Base-by-base conservation (phyloP, 805 yeast species). In the Spathaspora gorwiae region DNA sequence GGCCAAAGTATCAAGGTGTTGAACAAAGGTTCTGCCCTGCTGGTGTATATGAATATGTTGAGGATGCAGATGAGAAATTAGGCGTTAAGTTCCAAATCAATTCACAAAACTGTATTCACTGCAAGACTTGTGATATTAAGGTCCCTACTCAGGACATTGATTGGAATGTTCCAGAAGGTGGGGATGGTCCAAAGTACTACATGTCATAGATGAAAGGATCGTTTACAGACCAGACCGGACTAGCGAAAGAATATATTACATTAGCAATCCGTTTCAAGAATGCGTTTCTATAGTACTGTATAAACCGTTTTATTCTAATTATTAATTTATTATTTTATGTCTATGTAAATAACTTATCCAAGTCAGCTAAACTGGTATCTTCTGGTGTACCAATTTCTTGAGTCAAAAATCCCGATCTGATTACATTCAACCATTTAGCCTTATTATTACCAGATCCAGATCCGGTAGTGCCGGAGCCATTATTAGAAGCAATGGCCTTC, bases 111-210 rank as follows among this genome's bases (percentile, higher is more conserved):
- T 94, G 99, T 72, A 90, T 94, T 53, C 99, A 94, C 66, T 94
- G 99, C 72, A 94, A 94, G 68, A 92, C 98, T 1, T 92, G 99
- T 73, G 99, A 94, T 66, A 94, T 94, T 64, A 94, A 94, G 67
- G 95, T 85, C 8, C 99, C 99, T 7, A 76, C 88, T 0, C 97
- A 92, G 67, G 97, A 90, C 60, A 94, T 94, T 50, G 76, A 80
- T 60, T 94, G 99, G 99, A 79, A 83, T 10, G 96, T 89, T n/a
- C 99, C 99, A 7, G 98, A 94, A 71, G 98, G 99, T 49, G 97
- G 98, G 29, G 99, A 87, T 64, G 99, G 99, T 11, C 99, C 99
- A 46, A 94, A 94, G 65, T 94, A 94, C 64, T 83, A 84, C 63
- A 80, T 88, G 83, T 84, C 95, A 6, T 84, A 54, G 31, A n/a